Evolutionary conservation across 2,329 filamentous ascomycete species (phyloP).

Genomic region (Xylogone sp.): DNA sequence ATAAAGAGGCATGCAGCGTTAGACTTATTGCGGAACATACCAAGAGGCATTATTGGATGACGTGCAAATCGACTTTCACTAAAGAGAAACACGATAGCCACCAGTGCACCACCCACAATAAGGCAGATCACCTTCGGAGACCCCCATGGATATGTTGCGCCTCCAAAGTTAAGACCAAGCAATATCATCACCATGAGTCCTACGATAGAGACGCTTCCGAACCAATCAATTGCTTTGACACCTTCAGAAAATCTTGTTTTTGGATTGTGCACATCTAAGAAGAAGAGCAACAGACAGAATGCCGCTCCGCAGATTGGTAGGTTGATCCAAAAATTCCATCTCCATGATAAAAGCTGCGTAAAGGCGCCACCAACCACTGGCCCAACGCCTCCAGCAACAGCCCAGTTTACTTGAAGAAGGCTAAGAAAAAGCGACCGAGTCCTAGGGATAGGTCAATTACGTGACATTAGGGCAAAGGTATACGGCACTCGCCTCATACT

Average conservation of each 20-base stretch:
- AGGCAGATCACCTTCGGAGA: slow-evolving; percentile 73
- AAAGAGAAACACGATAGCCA: slow-evolving; percentile 56
- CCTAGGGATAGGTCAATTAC: no score
- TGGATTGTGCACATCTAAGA: slow-evolving; percentile 59
- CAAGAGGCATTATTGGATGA: slow-evolving; percentile 71
- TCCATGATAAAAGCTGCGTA: slow-evolving; percentile 53
- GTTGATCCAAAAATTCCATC: slow-evolving; percentile 34
- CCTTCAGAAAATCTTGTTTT: slow-evolving; percentile 55
- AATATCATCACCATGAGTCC: slow-evolving; percentile 66
- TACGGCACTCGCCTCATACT: no score
- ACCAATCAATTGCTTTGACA: slow-evolving; percentile 53
- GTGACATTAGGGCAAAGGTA: no score
- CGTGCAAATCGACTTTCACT: slow-evolving; percentile 68
- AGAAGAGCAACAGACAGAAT: slow-evolving; percentile 53
- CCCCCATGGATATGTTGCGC: slow-evolving; percentile 56
- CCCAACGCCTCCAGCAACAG: slow-evolving; percentile 57
- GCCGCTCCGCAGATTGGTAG: slow-evolving; percentile 44
- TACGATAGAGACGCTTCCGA: slow-evolving; percentile 58
- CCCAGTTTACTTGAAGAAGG: slow-evolving; percentile 62
- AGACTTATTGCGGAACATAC: slow-evolving; percentile 62
- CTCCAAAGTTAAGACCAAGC: slow-evolving; percentile 67
- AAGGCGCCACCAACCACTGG: slow-evolving; percentile 61
- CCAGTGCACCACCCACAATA: slow-evolving; percentile 68
- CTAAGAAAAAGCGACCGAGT: slow-evolving; percentile 48
- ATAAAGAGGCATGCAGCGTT: slow-evolving; percentile 64